Base-by-base conservation (phyloP, 495 filamentous ascomycete genomes). In the Penicillium dipodomyicola region DNA sequence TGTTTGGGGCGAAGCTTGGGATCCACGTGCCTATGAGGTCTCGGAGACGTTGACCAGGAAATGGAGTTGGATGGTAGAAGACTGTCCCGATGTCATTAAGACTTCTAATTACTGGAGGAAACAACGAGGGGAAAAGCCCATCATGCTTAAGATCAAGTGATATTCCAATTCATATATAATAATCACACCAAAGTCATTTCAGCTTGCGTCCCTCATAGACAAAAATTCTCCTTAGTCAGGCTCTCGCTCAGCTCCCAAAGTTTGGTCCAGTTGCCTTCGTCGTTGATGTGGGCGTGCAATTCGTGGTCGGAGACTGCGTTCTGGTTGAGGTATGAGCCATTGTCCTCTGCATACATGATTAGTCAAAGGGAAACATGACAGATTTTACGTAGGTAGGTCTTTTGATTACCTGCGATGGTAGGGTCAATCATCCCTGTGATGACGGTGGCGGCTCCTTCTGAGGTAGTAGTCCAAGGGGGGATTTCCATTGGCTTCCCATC, bases 1-100 rank as follows among this genome's bases (percentile, higher is more conserved):
- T 19, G 37, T 65, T 20, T 68, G 65, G 65, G 65, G 65, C 9
- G 63, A 68, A 9, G 14, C 65, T 2, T 68, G 63, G 65, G 60
- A 68, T 51, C 65, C 65, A 1, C 22, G 8, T 6, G 65, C 62
- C 7, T 68, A 65, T 35, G 65, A 68, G 46, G 22, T 57, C n/a
- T 61, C 65, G 6, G 65, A 61, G 32, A 20, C 3, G 7, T 35
- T 63, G 2, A 30, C 58, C 0, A 42, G 15, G n/a, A 68, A 68
- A 29, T 68, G 59, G 60, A 40, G 35, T 19, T 63, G 63, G 63
- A 27, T 65, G n/a, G 33, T 56, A 0, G 48, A 48, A 6, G 55
- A 59, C 0, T 68, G 57, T 56, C 57, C 62, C 0, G 65, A 68
- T 27, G 29, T 68, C 4, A n/a, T 68, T 1, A n/a, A 10, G 0